These are phyloP conservation scores for Blastobotrys raffinosifermentans DNA, from an alignment of 1,139 yeast species.

Conservation along the genomic window DNA sequence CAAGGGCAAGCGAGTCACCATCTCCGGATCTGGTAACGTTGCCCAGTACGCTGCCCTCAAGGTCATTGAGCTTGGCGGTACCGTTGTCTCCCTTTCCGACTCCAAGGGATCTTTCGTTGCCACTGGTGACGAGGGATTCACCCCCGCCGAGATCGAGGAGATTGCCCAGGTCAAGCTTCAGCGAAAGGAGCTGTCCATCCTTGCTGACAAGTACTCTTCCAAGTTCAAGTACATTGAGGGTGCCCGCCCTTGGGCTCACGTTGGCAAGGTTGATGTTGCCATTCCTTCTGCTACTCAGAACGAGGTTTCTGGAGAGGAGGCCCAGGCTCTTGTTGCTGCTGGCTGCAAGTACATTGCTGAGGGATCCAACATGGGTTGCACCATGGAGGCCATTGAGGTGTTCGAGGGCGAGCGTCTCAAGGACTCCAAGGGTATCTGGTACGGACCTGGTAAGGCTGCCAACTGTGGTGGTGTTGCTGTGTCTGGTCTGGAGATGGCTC, in stretches of 20 bases:
- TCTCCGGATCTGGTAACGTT: constrained; percentile 98
- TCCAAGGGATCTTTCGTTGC: constrained; percentile 80
- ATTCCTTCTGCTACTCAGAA: constrained; percentile 98
- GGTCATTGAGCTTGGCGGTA: constrained; percentile 95
- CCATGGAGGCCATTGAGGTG: constrained; percentile 91
- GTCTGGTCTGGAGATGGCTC: constrained; percentile 98
- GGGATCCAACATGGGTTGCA: constrained; percentile 99
- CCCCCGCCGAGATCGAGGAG: constrained; percentile 68
- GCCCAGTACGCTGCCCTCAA: constrained; percentile 98
- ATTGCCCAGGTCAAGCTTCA: constrained; percentile 77
- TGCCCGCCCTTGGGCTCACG: constrained; percentile 95
- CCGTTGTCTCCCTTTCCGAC: constrained; percentile 88
- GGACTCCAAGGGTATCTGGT: constrained; percentile 67
- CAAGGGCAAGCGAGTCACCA: constrained; percentile 88
- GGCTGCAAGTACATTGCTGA: constrained; percentile 95
- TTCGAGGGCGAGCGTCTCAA: constrained; percentile 81
- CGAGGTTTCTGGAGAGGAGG: constrained; percentile 96
- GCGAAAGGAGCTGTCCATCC: constrained; percentile 71
- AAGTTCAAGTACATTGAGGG: constrained; percentile 72
- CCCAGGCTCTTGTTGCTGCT: constrained; percentile 84
- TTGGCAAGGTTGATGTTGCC: constrained; percentile 90
- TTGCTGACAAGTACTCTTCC: constrained; percentile 49
- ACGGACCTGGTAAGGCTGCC: constrained; percentile 99
- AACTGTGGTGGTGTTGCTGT: constrained; percentile 99
- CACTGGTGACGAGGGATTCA: constrained; percentile 59